Conservation (phyloP, 2,329 filamentous ascomycete genomes). For the Zalaria sp. region DNA sequence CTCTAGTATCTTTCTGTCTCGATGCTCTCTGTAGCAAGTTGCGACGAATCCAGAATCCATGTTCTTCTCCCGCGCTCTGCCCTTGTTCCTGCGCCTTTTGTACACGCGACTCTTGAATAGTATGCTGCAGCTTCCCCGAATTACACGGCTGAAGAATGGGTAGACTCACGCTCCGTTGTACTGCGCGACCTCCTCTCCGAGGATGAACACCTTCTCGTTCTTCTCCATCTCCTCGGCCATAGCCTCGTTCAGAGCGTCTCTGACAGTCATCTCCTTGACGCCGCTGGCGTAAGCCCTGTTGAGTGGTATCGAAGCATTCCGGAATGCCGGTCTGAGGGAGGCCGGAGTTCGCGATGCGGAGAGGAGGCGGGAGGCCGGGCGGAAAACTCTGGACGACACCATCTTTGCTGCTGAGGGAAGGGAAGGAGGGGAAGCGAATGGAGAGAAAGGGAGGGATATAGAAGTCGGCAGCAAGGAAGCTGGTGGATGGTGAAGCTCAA, state of each 20-base stretch:
- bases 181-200: conserved; percentile 97
- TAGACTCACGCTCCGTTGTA: conserved; percentile 79
- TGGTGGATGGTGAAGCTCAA: too few relatives aligned
- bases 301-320: conserved; percentile 32
- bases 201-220: conserved; percentile 88
- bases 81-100: too few relatives aligned
- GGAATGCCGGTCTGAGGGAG: conserved; percentile 37
- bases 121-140: too few relatives aligned
- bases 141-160: background rate
- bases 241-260: conserved; percentile 95
- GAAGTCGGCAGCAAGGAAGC: too few relatives aligned
- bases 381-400: conserved; percentile 47
- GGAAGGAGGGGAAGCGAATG: background rate
- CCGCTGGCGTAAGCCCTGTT: conserved; percentile 41
- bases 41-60: too few relatives aligned
- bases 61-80: too few relatives aligned
- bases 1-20: too few relatives aligned
- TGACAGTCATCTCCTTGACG: conserved; percentile 86
- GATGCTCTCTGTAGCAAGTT: too few relatives aligned
- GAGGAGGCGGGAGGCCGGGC: conserved; percentile 48
- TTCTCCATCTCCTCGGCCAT: conserved; percentile 91
- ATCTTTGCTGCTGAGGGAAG: conserved; percentile 21
- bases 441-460: too few relatives aligned
- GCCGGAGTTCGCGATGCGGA: conserved; percentile 38
- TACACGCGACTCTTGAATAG: too few relatives aligned